Evolutionary conservation across 805 yeast genomes (phyloP), one percentile per base, ranked within the genome.

Genomic region (Starmerella roubikii): DNA sequence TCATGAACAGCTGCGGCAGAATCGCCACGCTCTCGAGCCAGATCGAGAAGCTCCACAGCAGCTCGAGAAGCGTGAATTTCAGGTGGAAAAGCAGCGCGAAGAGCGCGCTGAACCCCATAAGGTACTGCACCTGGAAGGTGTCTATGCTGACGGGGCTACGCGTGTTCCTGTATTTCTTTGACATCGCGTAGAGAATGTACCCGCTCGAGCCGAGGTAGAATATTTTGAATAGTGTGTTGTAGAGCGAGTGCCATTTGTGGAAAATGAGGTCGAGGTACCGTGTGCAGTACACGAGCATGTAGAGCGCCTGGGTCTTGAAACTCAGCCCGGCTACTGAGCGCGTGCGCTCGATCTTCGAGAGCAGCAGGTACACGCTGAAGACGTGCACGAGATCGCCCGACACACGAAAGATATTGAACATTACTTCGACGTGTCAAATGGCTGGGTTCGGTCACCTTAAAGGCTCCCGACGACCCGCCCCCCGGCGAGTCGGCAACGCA

Each of bases 1-100:
- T 66, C 73, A 91, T 72, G 58, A 78, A 85, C 56, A 91, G 65
- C 61, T 91, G 98, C 4, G 98, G 98, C 43, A 91, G 61, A 40
- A 91, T 85, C 10, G 94, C 93, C 25, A 82, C 80, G 32, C 88
- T 69, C 60, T 91, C 98, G 38, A 91, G 68, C 96, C 97, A 91
- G 37, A 85, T 62, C 13, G 88, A 76, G 54, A 85, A 91, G 18
- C 91, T 68, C 98, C 98, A 91, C 25, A 76, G 38, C 23, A 64
- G 50, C 47, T 61, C 94, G 11, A 68, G 44, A 11, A 74, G 30
- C 0, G 76, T 61, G 59, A 75, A 85, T 37, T 71, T 69, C 56
- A 72, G 69, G 37, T 82, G 76, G 62, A 83, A 76, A 5, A 84
- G 52, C 32, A 84, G 59, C 0, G 76, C 69, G 21, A 65, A 42